These are phyloP conservation scores for Fusarium sp. DNA, from an alignment of 2,329 filamentous ascomycete genomes.

Conservation along the genomic window DNA sequence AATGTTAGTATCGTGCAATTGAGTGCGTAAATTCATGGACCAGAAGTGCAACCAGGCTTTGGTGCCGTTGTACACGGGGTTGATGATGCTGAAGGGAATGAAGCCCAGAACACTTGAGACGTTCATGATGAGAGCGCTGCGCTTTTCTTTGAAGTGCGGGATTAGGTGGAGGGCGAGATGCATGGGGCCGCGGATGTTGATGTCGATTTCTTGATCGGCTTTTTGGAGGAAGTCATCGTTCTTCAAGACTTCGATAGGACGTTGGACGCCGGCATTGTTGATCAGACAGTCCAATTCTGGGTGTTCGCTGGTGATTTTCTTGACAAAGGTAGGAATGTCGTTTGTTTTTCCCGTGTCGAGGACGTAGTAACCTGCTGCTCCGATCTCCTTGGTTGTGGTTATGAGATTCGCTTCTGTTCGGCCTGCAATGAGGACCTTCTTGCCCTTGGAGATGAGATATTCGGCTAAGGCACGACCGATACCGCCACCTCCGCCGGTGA, in stretches of 20 bases:
- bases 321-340: constrained; percentile 58
- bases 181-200: constrained; percentile 69
- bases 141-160: constrained; percentile 59
- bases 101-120: constrained; percentile 66
- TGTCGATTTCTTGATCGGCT: constrained; percentile 68
- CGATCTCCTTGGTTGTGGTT: constrained; percentile 56
- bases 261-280: constrained; percentile 70
- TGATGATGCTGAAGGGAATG: constrained; percentile 63
- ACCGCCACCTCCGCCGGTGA: constrained; percentile 64
- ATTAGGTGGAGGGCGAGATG: constrained; percentile 63
- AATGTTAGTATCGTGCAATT: constrained; percentile 57
- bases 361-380: constrained; percentile 62
- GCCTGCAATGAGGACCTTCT: constrained; percentile 64
- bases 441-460: constrained; percentile 59
- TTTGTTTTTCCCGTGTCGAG: constrained; percentile 61
- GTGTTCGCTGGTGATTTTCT: constrained; percentile 60
- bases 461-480: constrained; percentile 62
- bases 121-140: constrained; percentile 62
- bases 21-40: constrained; percentile 65
- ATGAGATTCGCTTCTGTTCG: constrained; percentile 66
- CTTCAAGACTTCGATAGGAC: constrained; percentile 60
- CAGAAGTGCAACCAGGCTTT: constrained; percentile 70
- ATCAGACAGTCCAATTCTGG: constrained; percentile 65
- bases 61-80: constrained; percentile 69
- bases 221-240: constrained; percentile 59